These are phyloP conservation scores for Curvularia eragrostidis DNA, from an alignment of 2,329 filamentous ascomycete species.

Conservation along the genomic window DNA sequence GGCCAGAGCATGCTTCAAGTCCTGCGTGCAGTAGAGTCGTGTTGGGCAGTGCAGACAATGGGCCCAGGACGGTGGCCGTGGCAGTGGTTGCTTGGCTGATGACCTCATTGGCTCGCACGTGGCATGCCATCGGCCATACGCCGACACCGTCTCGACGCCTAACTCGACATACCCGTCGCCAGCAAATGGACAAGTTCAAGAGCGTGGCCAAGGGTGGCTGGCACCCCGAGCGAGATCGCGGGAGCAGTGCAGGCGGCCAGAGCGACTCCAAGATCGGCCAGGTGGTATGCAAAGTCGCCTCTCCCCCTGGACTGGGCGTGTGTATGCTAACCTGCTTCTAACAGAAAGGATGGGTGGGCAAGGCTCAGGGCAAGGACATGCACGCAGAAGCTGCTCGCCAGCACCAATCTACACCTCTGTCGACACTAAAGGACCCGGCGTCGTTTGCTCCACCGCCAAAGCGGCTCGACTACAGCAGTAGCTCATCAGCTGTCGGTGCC, in stretches of 20 bases:
- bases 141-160: conserved; percentile 18
- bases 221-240: conserved; percentile 50
- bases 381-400: conserved; percentile 46
- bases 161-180: conserved; percentile 14
- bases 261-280: conserved; percentile 60
- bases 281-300: conserved; percentile 59
- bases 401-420: conserved; percentile 68
- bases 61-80: conserved; percentile 5
- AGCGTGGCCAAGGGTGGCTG: conserved; percentile 57
- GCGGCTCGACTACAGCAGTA: conserved; percentile 59
- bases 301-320: conserved; percentile 7
- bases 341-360: conserved; percentile 66
- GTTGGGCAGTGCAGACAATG: neutral
- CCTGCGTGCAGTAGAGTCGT: neutral
- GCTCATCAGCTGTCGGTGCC: conserved; percentile 39
- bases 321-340: conserved; percentile 17
- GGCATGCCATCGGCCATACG: conserved; percentile 15
- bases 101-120: conserved; percentile 33
- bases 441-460: conserved; percentile 84
- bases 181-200: conserved; percentile 47
- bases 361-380: conserved; percentile 56
- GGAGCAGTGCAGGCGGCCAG: conserved; percentile 27
- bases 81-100: conserved; percentile 25
- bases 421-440: conserved; percentile 74
- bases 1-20: neutral